Percentiles rank a stretch among this genome's conserved stretches.
Evolutionary conservation across 495 filamentous ascomycete species (phyloP).

Genomic region (Lophium mytilinum): DNA sequence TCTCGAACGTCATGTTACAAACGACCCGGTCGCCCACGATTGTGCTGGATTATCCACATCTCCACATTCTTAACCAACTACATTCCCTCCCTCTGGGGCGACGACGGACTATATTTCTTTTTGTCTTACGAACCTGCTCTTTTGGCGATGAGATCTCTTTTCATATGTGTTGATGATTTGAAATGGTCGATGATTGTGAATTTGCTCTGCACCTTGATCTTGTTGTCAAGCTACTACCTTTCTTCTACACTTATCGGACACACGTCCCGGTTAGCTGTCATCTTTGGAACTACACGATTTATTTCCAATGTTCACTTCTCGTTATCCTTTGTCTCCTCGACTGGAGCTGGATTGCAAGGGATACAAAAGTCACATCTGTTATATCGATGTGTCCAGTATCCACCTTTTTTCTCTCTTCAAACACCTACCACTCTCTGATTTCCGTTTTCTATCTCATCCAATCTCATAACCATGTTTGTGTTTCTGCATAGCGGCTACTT

Average conservation of each 20-base stretch:
- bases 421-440: no score
- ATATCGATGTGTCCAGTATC: no score
- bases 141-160: not conserved
- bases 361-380: no score
- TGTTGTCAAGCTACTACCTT: no score
- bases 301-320: not conserved
- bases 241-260: not conserved
- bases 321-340: not conserved
- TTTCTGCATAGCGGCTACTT: no score
- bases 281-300: not conserved
- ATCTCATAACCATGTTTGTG: no score
- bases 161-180: constrained; percentile 2
- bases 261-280: not conserved
- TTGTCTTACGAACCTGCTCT: not conserved
- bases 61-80: not conserved
- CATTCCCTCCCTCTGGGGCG: not conserved
- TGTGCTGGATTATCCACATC: not conserved
- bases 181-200: not conserved
- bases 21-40: constrained; percentile 3
- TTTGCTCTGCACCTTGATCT: not conserved
- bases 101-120: not conserved
- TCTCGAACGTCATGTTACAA: constrained; percentile 20
- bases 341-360: no score
- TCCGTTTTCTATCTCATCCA: no score
- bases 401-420: no score